Evolutionary conservation across 345 rosid species (phyloP), one percentile per base, ranked within the genome.

Genomic region (Trapa incisa): DNA sequence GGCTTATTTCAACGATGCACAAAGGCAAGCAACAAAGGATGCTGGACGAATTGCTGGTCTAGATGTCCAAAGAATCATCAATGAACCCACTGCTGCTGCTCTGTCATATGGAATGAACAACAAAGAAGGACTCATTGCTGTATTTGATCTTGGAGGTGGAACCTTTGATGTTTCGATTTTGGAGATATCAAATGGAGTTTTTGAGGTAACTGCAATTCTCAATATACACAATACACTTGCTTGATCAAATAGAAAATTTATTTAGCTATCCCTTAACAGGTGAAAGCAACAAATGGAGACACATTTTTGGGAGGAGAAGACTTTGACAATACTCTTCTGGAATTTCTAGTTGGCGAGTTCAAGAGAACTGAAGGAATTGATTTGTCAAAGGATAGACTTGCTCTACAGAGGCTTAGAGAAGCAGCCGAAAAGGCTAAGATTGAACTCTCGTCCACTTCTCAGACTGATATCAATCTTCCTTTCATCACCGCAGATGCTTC

Each of bases 211-310:
- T 5, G 14, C 9, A 0, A 32, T n/a, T 65, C 29, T 57, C 15
- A 12, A 61, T 36, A 7, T 14, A 14, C 43, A 4, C 32, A 4
- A 62, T n/a, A 47, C 3, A 56, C 41, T 14, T 37, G 53, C 58
- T 8, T 4, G 4, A 66, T 6, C 3, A 39, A 32, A 38, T 2
- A 43, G 41, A 33, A 32, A 67, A 50, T 15, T 0, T 37, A 38
- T 58, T 52, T 52, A 37, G 36, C 50, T 0, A 43, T 45, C 65
- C 2, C 42, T 61, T 71, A 9, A 17, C 71, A 92, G 98, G 96
- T 92, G 65, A 92, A 92, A 92, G 95, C 96, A 58, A 92, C 98
- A 65, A 92, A 92, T 76, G 98, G 98, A 14, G 98, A 91, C 76
- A 92, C 98, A 3, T 92, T 92, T 78, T 77, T 92, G 82, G 96